A percentile compares a stretch with the other conserved stretches of the same genome.
These are phyloP conservation scores for Hanseniaspora sp. DNA, from an alignment of 1,139 yeast genomes.

Conservation along the genomic window DNA sequence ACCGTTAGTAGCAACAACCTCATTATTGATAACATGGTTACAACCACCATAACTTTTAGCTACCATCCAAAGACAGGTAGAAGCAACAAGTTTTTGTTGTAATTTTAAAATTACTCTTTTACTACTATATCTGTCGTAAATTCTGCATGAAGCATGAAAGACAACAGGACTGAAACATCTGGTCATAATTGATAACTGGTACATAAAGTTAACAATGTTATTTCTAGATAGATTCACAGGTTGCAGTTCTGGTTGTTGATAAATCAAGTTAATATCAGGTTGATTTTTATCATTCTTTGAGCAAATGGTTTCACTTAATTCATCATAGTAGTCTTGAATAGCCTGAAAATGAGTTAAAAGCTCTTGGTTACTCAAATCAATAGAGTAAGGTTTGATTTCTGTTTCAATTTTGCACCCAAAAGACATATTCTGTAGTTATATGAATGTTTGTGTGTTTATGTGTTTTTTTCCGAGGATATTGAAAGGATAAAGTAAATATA, in stretches of 20 bases:
- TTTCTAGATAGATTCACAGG: conserved; percentile 35
- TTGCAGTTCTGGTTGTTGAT: conserved; percentile 56
- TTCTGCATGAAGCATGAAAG: conserved; percentile 45
- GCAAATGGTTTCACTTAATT: conserved; percentile 37
- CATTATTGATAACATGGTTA: conserved; percentile 50
- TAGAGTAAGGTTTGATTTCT: conserved; percentile 38
- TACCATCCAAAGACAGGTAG: conserved; percentile 58
- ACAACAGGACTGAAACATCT: conserved; percentile 35
- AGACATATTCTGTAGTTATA: conserved; percentile 35
- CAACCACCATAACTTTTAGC: conserved; percentile 60
- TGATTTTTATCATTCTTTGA: conserved; percentile 32
- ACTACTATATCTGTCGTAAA: conserved; percentile 57
- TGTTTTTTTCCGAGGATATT: no score
- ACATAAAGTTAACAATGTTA: conserved; percentile 46
- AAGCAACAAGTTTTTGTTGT: conserved; percentile 52
- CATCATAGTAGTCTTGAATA: conserved; percentile 44
- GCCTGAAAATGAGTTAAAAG: conserved; percentile 37
- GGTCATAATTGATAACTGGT: conserved; percentile 48
- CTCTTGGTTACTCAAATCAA: conserved; percentile 42
- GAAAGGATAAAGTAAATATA: no score
- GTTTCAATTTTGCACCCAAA: conserved; percentile 19
- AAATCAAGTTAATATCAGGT: conserved; percentile 46
- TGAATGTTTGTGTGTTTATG: no score
- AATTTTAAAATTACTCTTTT: conserved; percentile 50
- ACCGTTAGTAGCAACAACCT: conserved; percentile 43